A percentile compares a stretch with the other conserved stretches of the same genome.
Evolutionary conservation across 2,329 filamentous ascomycete genomes (phyloP).

Genomic region (Dichotomopilus funicola): DNA sequence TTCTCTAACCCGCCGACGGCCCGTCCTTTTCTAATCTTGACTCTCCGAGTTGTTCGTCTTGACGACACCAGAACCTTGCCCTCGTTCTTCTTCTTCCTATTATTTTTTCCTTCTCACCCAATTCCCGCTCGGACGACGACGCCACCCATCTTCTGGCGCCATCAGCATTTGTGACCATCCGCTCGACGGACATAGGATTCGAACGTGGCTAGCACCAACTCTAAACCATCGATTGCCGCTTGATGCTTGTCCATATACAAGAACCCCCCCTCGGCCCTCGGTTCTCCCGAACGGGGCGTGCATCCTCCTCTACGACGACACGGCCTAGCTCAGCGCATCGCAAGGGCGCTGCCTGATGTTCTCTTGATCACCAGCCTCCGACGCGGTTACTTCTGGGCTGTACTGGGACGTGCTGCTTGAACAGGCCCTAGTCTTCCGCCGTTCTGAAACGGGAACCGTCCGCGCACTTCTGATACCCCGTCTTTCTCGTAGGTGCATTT

Average conservation of each 20-base stretch:
- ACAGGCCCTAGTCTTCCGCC: conserved; percentile 25
- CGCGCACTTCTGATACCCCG: neutral
- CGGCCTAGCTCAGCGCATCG: neutral
- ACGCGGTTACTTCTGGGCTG: conserved; percentile 20
- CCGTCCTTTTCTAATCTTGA: neutral
- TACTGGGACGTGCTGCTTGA: conserved; percentile 1
- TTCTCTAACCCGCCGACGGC: neutral
- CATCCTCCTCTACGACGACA: neutral
- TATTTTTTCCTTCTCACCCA: neutral
- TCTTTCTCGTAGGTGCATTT: conserved; percentile 16
- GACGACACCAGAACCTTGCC: conserved; percentile 15
- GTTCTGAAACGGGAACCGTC: conserved; percentile 34
- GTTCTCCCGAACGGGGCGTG: too few relatives aligned
- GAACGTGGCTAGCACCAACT: too few relatives aligned
- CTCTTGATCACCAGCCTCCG: conserved; percentile 31
- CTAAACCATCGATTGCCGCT: too few relatives aligned
- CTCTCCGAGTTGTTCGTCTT: conserved; percentile 11
- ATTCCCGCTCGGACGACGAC: neutral
- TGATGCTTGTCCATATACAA: too few relatives aligned
- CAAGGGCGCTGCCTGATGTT: conserved; percentile 28
- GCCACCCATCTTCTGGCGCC: too few relatives aligned
- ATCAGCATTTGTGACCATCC: too few relatives aligned
- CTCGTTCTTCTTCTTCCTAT: conserved; percentile 1
- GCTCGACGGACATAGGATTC: too few relatives aligned
- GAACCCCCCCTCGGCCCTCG: too few relatives aligned